These are phyloP conservation scores for Nakazawaea holstii DNA, from an alignment of 805 yeast species.

Conservation along the genomic window DNA sequence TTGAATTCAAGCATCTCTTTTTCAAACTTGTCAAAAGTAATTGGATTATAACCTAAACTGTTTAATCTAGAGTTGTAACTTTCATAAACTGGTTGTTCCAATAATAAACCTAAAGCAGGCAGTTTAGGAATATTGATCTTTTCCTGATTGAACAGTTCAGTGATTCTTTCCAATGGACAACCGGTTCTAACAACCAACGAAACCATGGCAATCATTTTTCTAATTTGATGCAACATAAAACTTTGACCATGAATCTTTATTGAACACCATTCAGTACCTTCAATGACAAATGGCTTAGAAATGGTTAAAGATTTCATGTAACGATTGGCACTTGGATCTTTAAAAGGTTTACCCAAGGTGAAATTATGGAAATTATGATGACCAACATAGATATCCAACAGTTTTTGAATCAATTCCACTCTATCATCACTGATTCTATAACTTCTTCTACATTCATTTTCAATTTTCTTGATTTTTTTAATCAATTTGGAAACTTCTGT, in stretches of 20 bases:
- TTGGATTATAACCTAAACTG: slow-evolving; percentile 70
- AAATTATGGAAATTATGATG: slow-evolving; percentile 73
- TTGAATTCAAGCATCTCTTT: slow-evolving; percentile 80
- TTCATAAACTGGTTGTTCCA: slow-evolving; percentile 90
- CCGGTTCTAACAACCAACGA: slow-evolving; percentile 81
- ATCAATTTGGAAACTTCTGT: slow-evolving; percentile 34
- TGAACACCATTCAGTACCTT: slow-evolving; percentile 94
- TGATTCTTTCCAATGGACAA: slow-evolving; percentile 70
- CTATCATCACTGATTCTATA: slow-evolving; percentile 64
- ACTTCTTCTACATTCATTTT: slow-evolving; percentile 59
- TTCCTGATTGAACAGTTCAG: slow-evolving; percentile 67
- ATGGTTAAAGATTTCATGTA: slow-evolving; percentile 76
- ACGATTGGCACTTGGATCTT: slow-evolving; percentile 81
- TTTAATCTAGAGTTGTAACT: slow-evolving; percentile 69
- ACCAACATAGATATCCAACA: slow-evolving; percentile 73
- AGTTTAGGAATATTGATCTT: slow-evolving; percentile 94
- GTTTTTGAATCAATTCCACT: slow-evolving; percentile 56
- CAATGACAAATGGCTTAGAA: slow-evolving; percentile 84
- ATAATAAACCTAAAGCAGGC: slow-evolving; percentile 86
- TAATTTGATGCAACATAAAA: slow-evolving; percentile 95
- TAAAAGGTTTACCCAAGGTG: slow-evolving; percentile 51
- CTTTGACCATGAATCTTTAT: slow-evolving; percentile 97
- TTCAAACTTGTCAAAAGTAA: slow-evolving; percentile 63
- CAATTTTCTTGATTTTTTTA: slow-evolving; percentile 54
- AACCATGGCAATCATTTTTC: slow-evolving; percentile 97